These are phyloP conservation scores for Ettlia oleoabundans DNA, from an alignment of 139 green algal species.

Conservation along the genomic window DNA sequence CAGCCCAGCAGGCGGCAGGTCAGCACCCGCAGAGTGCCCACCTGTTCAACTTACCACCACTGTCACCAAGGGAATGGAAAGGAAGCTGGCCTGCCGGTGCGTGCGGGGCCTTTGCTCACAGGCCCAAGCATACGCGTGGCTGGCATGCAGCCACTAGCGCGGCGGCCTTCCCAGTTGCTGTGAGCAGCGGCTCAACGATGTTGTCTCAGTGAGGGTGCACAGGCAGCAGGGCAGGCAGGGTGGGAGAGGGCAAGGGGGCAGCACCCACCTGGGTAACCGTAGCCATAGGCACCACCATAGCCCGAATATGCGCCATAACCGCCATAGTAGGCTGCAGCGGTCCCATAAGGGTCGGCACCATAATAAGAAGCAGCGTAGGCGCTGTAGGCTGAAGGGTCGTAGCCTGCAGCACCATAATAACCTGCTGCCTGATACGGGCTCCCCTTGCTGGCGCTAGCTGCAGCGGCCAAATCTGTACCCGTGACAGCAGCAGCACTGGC, in stretches of 20 bases:
- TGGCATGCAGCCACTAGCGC: neutral
- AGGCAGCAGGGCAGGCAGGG: neutral
- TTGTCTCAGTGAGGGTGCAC: neutral
- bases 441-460: neutral
- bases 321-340: neutral
- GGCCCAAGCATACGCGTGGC: neutral
- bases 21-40: too few species aligned
- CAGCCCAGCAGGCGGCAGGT: neutral
- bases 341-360: constrained; percentile 7
- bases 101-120: neutral
- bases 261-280: constrained; percentile 7
- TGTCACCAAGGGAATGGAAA: neutral
- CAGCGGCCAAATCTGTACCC: too few species aligned
- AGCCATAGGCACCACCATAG: neutral
- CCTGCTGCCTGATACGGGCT: neutral
- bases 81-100: neutral
- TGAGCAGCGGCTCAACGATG: neutral
- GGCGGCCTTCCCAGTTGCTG: neutral
- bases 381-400: constrained; percentile 7
- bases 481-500: neutral
- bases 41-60: neutral
- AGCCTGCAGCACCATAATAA: neutral
- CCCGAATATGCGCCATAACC: neutral
- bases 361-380: neutral
- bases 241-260: neutral